Base-by-base conservation (phyloP, 352 stramenopile genomes). In the Lagenidium sp. region DNA sequence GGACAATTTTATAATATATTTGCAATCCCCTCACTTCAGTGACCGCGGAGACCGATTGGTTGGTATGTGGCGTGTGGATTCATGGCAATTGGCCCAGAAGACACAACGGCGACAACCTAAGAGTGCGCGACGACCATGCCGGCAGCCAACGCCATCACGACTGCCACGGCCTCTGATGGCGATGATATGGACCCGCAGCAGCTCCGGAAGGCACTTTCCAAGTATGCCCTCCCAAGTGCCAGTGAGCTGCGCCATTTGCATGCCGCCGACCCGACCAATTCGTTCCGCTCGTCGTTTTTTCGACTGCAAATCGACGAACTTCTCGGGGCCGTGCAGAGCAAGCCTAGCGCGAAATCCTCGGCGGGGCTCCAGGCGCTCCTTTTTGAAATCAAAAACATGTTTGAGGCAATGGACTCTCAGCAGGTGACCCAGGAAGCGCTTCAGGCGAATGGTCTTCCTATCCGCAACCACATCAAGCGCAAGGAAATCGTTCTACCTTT, bases 401-500 rank as follows among this genome's bases (percentile, higher is more conserved):
- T 86, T 19, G 78, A 90, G 12, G 58, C 57, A 2, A 58, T 91
- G 43, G 53, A 56, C 18, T 55, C 73, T 21, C 73, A 88, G 48
- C 81, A 85, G 47, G 80, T 90, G 5, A 95, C 77, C 16, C 67
- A 83, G 42, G 65, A 88, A 24, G 65, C 56, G 30, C 57, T 94
- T 21, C 58, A 79, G 52, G 60, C 63, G 4, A 70, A 55, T 6
- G 81, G 60, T 0, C 56, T 94, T 25, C 48, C 60, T 21, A 50
- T 90, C 21, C 75, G 65, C 44, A 86, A 87, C 63, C 68, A 87
- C 49, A 50, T 85, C 24, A 80, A 79, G 56, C 79, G 75, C 44
- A 95, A 93, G 51, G 73, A 89, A 64, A 82, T 94, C 36, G 70
- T 88, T 30, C 65, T 96, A 39, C 68, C 82, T 1, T 96, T 96